Conservation (phyloP, 768 basidiomycete genomes). For the Boletus edulis region DNA sequence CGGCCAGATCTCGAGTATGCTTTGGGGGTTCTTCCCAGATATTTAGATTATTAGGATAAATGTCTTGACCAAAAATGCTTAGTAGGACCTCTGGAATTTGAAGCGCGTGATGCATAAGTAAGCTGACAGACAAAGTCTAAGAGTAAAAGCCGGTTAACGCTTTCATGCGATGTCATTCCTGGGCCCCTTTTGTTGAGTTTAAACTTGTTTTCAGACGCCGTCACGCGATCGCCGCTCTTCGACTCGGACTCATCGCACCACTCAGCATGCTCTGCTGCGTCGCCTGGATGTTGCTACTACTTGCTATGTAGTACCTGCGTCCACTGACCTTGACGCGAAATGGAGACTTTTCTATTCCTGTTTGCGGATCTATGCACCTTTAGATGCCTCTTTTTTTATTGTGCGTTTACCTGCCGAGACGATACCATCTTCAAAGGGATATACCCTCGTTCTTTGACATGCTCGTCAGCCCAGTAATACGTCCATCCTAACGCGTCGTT, state of each 20-base stretch:
- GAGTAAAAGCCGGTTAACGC: too few species aligned
- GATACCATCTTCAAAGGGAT: slow-evolving; percentile 42
- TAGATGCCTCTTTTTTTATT: slow-evolving; percentile 36
- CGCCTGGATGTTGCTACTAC: slow-evolving; percentile 17
- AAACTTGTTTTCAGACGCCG: too few species aligned
- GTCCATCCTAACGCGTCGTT: background rate
- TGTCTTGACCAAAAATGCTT: too few species aligned
- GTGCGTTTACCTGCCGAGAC: slow-evolving; percentile 48
- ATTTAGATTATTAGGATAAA: too few species aligned
- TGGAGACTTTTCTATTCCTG: slow-evolving; percentile 3
- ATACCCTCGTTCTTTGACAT: background rate
- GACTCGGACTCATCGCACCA: slow-evolving; percentile 42
- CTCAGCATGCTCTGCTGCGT: slow-evolving; percentile 37
- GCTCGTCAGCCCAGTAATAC: background rate
- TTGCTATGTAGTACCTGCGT: background rate
- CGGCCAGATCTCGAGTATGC: too few species aligned
- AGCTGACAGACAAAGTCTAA: too few species aligned
- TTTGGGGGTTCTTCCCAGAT: too few species aligned
- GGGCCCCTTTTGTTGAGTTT: too few species aligned
- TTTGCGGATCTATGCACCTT: slow-evolving; percentile 33
- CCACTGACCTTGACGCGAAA: background rate
- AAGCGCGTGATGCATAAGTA: too few species aligned
- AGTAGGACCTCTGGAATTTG: too few species aligned
- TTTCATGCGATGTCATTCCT: too few species aligned
- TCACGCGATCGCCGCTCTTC: slow-evolving; percentile 33